phyloP scores from a whole-genome alignment of 352 stramenopile species.

The Halophytophthora polymorphica region DNA sequence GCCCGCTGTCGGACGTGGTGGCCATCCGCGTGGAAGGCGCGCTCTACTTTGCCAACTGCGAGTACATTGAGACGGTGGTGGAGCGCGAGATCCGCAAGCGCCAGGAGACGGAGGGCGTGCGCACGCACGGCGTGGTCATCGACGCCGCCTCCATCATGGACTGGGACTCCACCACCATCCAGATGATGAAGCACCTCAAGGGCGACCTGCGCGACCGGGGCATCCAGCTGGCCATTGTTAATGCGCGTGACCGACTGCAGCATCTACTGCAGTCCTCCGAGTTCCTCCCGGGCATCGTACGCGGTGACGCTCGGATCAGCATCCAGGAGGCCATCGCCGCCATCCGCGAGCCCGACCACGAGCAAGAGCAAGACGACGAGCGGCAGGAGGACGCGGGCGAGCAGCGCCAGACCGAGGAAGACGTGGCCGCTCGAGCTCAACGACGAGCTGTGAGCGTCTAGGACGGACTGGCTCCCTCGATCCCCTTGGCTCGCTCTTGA shows the following conservation, averaged over 20 bases:
- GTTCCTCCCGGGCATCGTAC: slow-evolving; percentile 62
- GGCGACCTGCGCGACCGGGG: slow-evolving; percentile 47
- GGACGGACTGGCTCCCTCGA: too few relatives aligned
- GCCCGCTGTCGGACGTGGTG: slow-evolving; percentile 24
- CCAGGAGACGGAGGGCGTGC: slow-evolving; percentile 27
- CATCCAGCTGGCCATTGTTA: slow-evolving; percentile 77
- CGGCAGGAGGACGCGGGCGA: slow-evolving; percentile 7
- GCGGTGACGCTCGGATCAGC: slow-evolving; percentile 52
- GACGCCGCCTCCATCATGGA: slow-evolving; percentile 80
- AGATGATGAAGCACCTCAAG: slow-evolving; percentile 84
- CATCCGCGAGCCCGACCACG: slow-evolving; percentile 43
- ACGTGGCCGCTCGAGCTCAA: background rate
- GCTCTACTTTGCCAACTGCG: slow-evolving; percentile 62
- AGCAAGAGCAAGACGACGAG: slow-evolving; percentile 26
- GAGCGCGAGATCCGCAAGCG: slow-evolving; percentile 32
- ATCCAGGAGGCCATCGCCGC: slow-evolving; percentile 63
- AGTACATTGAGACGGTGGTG: slow-evolving; percentile 34
- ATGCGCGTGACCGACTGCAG: slow-evolving; percentile 63
- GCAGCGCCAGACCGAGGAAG: slow-evolving; percentile 20
- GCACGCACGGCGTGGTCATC: slow-evolving; percentile 59
- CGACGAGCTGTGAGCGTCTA: too few relatives aligned
- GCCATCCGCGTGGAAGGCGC: slow-evolving; percentile 51
- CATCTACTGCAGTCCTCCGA: slow-evolving; percentile 61
- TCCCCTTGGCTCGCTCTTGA: too few relatives aligned
- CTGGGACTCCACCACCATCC: slow-evolving; percentile 81